Base-by-base conservation (phyloP, 257 asterid species). In the Plantago elongata region DNA sequence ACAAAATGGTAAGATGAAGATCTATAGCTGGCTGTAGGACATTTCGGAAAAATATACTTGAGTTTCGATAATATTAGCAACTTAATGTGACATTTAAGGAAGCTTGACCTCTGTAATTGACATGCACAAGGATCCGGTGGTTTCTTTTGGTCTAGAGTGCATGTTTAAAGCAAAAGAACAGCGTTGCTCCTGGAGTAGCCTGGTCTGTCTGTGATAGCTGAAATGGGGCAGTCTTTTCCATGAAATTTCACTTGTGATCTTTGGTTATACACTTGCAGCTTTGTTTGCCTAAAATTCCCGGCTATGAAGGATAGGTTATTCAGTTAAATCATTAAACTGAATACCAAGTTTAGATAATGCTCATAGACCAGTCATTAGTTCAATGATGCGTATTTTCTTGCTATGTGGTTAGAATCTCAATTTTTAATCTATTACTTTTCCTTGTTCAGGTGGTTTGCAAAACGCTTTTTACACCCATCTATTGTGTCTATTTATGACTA, bases 391-490 rank as follows among this genome's bases (percentile, higher is more conserved):
- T 8, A 57, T 48, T 57, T 43, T 13, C 40, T 58, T 44, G 11
- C 1, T 52, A 11, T 17, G 34, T 30, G 16, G 49, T 45, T 66
- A 47, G 29, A 48, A 18, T 68, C 46, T 18, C 45, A 18, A 29
- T 50, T 61, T 37, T 51, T 47, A 29, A 48, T 42, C 16, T 51
- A 13, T n/a, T 50, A 49, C 64, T 45, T 34, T 69, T 59, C 62
- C 46, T 45, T 69, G 51, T 67, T 71, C 82, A 93, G 99, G 99
- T 93, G 99, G 99, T 93, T 87, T 61, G 99, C 97, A 2, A 93
- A 93, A 75, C 95, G 99, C 42, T 93, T 93, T 76, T 72, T 93
- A 55, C 94, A 89, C 75, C 99, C 99, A 1, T 86, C 94, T 18
- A 72, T 93, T 38, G 96, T 93, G 51, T 83, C 96, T 13, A 60